Conservation (phyloP, 2,329 filamentous ascomycete genomes). For the Calonectria multiphialidica region DNA sequence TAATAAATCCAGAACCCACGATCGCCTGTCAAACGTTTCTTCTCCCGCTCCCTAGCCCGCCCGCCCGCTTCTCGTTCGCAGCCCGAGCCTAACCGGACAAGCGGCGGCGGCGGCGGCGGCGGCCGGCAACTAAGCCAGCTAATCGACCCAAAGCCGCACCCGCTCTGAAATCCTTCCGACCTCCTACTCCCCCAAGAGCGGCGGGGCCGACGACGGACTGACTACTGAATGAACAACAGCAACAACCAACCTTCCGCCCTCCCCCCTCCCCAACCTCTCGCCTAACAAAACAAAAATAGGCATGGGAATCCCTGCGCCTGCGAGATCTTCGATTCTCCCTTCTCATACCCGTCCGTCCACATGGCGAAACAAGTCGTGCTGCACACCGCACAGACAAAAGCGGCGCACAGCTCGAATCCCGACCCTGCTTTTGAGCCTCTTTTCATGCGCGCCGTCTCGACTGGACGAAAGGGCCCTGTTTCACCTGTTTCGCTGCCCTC, state of each 20-base stretch:
- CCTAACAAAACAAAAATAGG: constrained; percentile 1
- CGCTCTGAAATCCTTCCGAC: neutral
- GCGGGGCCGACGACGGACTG: neutral
- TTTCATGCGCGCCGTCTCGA: neutral
- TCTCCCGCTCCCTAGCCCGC: neutral
- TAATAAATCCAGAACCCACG: too few species aligned
- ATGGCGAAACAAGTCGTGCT: neutral
- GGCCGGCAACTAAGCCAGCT: neutral
- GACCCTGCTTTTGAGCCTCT: neutral
- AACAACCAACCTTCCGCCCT: too few species aligned
- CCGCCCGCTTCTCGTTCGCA: neutral
- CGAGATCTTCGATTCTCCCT: neutral
- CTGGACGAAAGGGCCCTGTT: neutral
- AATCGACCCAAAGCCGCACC: neutral
- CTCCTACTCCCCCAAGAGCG: neutral
- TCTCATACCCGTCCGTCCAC: neutral
- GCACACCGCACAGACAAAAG: neutral
- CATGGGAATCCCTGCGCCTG: neutral
- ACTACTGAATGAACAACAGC: neutral
- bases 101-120: neutral
- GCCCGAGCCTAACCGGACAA: neutral
- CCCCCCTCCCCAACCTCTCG: neutral
- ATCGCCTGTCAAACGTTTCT: neutral
- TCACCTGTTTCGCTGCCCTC: neutral
- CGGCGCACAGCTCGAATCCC: neutral